Evolutionary conservation across 2,329 filamentous ascomycete species (phyloP), one percentile per base, ranked within the genome.

Genomic region (Monosporascus ibericus): DNA sequence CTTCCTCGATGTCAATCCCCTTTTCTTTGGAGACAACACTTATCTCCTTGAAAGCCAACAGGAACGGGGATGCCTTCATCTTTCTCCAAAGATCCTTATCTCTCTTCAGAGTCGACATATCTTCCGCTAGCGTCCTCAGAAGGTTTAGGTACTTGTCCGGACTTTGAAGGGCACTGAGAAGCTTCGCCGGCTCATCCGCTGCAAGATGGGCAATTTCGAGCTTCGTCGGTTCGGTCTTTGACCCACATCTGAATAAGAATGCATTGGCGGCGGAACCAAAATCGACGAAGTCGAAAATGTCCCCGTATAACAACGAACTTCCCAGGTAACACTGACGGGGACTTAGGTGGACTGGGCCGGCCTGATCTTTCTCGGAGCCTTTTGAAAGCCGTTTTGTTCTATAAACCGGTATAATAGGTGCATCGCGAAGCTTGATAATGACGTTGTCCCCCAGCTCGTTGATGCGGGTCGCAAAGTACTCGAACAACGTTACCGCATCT

Each of bases 211-310:
- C 92, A 59, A 99, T 82, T 68, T 99, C 94, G 3, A 82, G 68
- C 61, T 89, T 94, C 3, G 87, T 95, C 4, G 94, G 94, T 68
- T 99, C 92, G 57, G 83, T 85, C 70, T 95, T 96, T 3, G 91
- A 92, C 9, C 94, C 94, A 58, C 92, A 90, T 56, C 89, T 88
- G 61, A 91, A 82, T 18, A 99, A 73, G 63, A 99, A 99, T 0
- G 87, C 77, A 63, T 97, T 97, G 2, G 90, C 92, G 65, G 92
- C 85, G 36, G 79, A 74, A 0, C 92, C 91, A 72, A 96, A 99
- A 66, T 97, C 89, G 15, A 97, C 92, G 69, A 96, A 99, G 66
- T 97, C 91, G 60, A 99, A 96, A 34, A 99, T 95, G 34, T 95
- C 88, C 11, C 84, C 87, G 63, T 95, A 99, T 7, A 76, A 78